Percentiles rank a stretch among this genome's conserved stretches.
Evolutionary conservation across 2,329 filamentous ascomycete species (phyloP).

Genomic region (Iodosphaeria phyllophila): DNA sequence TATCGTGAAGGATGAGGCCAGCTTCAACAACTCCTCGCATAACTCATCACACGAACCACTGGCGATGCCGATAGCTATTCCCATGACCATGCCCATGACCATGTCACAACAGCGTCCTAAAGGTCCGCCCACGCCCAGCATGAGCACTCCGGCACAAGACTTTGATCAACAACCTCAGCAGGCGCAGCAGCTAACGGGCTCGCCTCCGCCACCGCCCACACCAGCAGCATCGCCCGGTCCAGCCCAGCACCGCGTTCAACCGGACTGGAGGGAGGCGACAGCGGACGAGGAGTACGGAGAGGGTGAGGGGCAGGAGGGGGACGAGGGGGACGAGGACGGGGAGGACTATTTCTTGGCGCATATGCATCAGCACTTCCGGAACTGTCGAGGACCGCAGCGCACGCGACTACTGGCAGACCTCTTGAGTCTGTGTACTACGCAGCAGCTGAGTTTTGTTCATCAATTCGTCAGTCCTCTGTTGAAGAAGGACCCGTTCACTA

Average conservation of each 20-base stretch:
- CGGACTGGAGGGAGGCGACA: conserved; percentile 59
- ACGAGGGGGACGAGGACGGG: too few relatives aligned
- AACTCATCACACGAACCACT: too few relatives aligned
- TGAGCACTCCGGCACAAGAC: conserved; percentile 44
- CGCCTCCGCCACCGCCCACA: conserved; percentile 45
- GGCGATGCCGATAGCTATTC: too few relatives aligned
- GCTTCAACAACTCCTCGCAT: too few relatives aligned
- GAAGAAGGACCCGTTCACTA: conserved; percentile 91
- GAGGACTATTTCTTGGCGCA: conserved; percentile 68
- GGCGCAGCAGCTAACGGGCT: conserved; percentile 38
- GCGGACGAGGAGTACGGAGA: too few relatives aligned
- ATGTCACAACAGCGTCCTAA: conserved; percentile 28
- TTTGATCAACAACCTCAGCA: too few relatives aligned
- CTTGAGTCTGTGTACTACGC: conserved; percentile 84
- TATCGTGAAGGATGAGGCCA: conserved; percentile 35
- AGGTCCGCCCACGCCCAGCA: conserved; percentile 47
- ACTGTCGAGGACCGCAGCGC: conserved; percentile 56
- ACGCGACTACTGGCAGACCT: conserved; percentile 73
- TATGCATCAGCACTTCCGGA: conserved; percentile 62
- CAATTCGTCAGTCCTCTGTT: conserved; percentile 86
- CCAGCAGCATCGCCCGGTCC: conserved; percentile 47
- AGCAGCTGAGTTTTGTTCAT: conserved; percentile 87
- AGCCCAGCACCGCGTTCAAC: conserved; percentile 35
- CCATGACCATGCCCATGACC: conserved; percentile 25
- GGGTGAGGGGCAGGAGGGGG: too few relatives aligned